Base-by-base conservation (phyloP, 352 stramenopile species). In the Pythium aquatile region DNA sequence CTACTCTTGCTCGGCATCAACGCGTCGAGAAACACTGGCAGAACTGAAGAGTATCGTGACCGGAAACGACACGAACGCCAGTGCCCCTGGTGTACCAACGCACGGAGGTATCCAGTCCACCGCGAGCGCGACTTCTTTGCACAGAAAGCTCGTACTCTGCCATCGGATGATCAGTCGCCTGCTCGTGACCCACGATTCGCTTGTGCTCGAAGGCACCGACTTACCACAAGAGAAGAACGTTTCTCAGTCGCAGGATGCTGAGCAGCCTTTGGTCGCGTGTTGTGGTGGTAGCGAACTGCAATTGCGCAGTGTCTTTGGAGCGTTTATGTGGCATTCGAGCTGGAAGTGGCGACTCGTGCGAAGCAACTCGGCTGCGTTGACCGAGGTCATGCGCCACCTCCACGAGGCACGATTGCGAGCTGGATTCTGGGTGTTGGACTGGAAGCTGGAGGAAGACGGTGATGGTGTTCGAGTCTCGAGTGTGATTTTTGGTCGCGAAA, bases 301-400 rank as follows among this genome's bases (percentile, higher is more conserved):
- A 56, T 59, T 90, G 20, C 78, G 78, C 26, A 87, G 77, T 64
- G 84, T 94, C 4, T 96, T 94, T 68, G 84, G 85, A 29, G 78
- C 87, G 3, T 94, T 93, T 51, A 90, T 96, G 70, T 96, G 87
- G 87, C 84, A 94, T 63, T 88, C 83, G 14, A 92, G 81, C 57
- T 96, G 85, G 86, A 80, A 81, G 47, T 96, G 87, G 87, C 74
- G 91, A 65, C 72, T 96, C 35, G 30, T 73, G 10, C 64, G 58
- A n/a, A 66, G 28, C 11, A 91, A 78, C n/a, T 61, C 79, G 14
- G 56, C 62, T 8, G 72, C 84, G 16, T 55, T 93, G 26, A 57
- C 88, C 28, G 70, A 81, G 35, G 81, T 81, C 13, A 94, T 94
- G 85, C 75, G 75, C 5, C 74, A 81, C 37, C 72, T 94, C 14